Evolutionary conservation across 2,329 filamentous ascomycete genomes (phyloP).

Genomic region (Cladosporium sp.): DNA sequence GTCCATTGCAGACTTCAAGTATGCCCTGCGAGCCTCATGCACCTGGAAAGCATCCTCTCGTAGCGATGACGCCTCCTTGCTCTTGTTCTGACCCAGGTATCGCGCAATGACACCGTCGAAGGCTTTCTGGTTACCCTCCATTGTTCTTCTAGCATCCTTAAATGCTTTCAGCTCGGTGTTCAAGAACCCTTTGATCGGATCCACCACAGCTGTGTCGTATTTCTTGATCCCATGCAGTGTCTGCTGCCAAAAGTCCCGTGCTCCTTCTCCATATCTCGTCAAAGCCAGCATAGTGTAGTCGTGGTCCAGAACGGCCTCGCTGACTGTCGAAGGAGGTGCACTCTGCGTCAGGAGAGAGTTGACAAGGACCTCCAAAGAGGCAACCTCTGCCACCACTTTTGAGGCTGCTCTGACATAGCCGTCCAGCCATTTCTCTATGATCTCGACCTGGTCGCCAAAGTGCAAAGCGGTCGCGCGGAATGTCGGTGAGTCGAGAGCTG

Average conservation of each 20-base stretch:
- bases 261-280: constrained; percentile 76
- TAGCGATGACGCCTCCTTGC: constrained; percentile 85
- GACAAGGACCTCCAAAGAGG: constrained; percentile 72
- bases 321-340: constrained; percentile 66
- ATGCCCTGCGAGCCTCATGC: constrained; percentile 85
- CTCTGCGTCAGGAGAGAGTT: constrained; percentile 71
- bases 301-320: constrained; percentile 84
- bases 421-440: constrained; percentile 88
- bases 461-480: constrained; percentile 84
- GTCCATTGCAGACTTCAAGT: constrained; percentile 88
- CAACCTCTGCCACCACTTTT: constrained; percentile 61
- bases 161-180: constrained; percentile 75
- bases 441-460: constrained; percentile 87
- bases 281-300: constrained; percentile 90
- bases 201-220: constrained; percentile 70
- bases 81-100: constrained; percentile 80
- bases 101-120: constrained; percentile 78
- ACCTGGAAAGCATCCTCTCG: constrained; percentile 94
- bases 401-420: constrained; percentile 59
- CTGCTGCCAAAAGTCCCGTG: constrained; percentile 81
- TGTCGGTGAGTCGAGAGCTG: constrained; percentile 90
- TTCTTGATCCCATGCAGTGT: constrained; percentile 69
- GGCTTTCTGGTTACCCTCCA: constrained; percentile 76
- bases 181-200: constrained; percentile 77
- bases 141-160: constrained; percentile 71